Conservation (phyloP, 208 protist genomes). For the Leishmania lainsoni region DNA sequence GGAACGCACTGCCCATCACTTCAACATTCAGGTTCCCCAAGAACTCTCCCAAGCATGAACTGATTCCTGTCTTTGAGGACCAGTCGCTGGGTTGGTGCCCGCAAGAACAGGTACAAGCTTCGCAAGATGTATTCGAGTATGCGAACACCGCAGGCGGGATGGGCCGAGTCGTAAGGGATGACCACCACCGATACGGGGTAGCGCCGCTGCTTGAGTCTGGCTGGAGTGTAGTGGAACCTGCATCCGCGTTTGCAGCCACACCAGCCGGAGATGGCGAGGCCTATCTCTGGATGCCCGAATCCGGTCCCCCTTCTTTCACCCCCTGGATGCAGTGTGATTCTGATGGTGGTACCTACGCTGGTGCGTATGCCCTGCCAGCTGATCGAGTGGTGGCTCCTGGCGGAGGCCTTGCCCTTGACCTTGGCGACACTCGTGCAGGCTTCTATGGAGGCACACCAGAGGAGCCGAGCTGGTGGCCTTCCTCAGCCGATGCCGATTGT, state of each 20-base stretch:
- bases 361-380: neutral
- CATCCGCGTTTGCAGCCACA: neutral
- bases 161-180: neutral
- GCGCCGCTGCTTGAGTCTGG: neutral
- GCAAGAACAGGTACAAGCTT: neutral
- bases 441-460: neutral
- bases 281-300: neutral
- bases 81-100: neutral
- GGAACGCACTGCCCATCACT: neutral
- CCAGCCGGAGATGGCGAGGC: neutral
- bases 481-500: neutral
- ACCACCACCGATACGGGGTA: neutral
- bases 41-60: neutral
- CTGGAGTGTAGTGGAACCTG: neutral
- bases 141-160: neutral
- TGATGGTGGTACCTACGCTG: neutral
- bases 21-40: neutral
- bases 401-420: neutral
- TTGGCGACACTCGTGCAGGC: neutral
- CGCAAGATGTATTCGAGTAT: neutral
- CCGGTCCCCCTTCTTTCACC: neutral
- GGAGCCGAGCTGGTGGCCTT: neutral
- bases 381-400: neutral
- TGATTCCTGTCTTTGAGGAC: conserved; percentile 11
- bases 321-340: neutral